These are phyloP conservation scores for Acidomyces sp. DNA, from an alignment of 495 filamentous ascomycete genomes.

Conservation along the genomic window DNA sequence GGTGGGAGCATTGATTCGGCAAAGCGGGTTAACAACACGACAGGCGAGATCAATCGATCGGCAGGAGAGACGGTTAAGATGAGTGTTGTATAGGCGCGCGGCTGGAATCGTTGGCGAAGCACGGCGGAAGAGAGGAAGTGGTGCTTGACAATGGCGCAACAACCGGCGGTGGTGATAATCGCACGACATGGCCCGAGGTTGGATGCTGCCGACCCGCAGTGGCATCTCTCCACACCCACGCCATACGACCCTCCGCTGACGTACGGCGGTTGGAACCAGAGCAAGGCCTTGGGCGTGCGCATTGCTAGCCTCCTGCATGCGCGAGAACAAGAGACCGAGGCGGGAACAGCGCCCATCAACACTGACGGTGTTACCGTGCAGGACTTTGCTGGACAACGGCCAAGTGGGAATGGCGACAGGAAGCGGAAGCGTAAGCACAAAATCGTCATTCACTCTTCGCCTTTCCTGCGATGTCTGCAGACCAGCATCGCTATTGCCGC, in stretches of 20 bases:
- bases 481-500: slow-evolving; percentile 82
- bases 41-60: no score
- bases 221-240: slow-evolving; percentile 87
- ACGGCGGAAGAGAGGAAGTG: no score
- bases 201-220: slow-evolving; percentile 83
- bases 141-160: no score
- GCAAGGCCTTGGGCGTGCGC: slow-evolving; percentile 60
- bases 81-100: no score
- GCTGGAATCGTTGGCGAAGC: no score
- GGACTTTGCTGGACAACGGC: slow-evolving; percentile 6
- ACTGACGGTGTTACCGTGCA: slow-evolving; percentile 14
- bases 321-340: slow-evolving; percentile 33
- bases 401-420: slow-evolving; percentile 3
- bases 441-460: slow-evolving; percentile 79
- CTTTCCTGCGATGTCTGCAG: slow-evolving; percentile 85
- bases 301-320: slow-evolving; percentile 60
- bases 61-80: no score
- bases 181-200: slow-evolving; percentile 84
- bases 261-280: slow-evolving; percentile 85
- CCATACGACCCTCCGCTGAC: slow-evolving; percentile 94
- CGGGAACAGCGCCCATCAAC: no score
- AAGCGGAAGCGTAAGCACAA: slow-evolving; percentile 47
- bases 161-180: slow-evolving; percentile 62
- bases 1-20: no score
- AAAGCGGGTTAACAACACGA: no score